Evolutionary conservation across 768 basidiomycete genomes (phyloP).

Genomic region (Stropharia rugosoannulata): DNA sequence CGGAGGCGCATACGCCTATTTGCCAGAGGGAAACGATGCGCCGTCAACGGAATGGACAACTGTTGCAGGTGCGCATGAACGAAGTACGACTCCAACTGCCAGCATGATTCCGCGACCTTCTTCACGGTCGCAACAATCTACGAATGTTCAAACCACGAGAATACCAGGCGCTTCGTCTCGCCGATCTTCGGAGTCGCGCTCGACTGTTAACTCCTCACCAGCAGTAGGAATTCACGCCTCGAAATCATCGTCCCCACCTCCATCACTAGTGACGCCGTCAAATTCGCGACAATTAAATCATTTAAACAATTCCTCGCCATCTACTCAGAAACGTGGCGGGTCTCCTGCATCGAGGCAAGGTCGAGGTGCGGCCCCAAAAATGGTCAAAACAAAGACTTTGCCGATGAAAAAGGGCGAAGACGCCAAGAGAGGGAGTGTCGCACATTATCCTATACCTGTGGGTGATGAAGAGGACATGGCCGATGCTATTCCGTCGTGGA

Average conservation of each 20-base stretch:
- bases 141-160: slow-evolving; percentile 30
- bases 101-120: slow-evolving; percentile 28
- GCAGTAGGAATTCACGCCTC: slow-evolving; percentile 27
- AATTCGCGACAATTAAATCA: slow-evolving; percentile 9
- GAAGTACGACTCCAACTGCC: slow-evolving; percentile 44
- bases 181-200: slow-evolving; percentile 46
- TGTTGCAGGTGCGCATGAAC: slow-evolving; percentile 25
- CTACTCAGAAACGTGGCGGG: slow-evolving; percentile 26
- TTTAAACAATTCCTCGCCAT: slow-evolving; percentile 10
- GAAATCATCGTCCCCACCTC: slow-evolving; percentile 26
- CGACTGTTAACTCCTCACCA: slow-evolving; percentile 38
- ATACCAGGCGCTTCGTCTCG: slow-evolving; percentile 43
- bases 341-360: slow-evolving; percentile 31
- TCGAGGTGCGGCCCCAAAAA: slow-evolving; percentile 29
- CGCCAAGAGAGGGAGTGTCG: slow-evolving; percentile 55
- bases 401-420: slow-evolving; percentile 41
- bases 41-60: slow-evolving; percentile 19
- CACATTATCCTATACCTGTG: slow-evolving; percentile 62
- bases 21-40: slow-evolving; percentile 23
- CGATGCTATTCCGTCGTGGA: slow-evolving; percentile 83
- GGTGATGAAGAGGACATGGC: slow-evolving; percentile 49
- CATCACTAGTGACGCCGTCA: slow-evolving; percentile 18
- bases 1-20: slow-evolving; percentile 24
- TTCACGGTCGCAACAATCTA: slow-evolving; percentile 25
- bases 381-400: slow-evolving; percentile 40